A percentile compares a stretch with the other conserved stretches of the same genome.
Conservation (phyloP, 306 rosid genomes). For the Cucurbita moschata region DNA sequence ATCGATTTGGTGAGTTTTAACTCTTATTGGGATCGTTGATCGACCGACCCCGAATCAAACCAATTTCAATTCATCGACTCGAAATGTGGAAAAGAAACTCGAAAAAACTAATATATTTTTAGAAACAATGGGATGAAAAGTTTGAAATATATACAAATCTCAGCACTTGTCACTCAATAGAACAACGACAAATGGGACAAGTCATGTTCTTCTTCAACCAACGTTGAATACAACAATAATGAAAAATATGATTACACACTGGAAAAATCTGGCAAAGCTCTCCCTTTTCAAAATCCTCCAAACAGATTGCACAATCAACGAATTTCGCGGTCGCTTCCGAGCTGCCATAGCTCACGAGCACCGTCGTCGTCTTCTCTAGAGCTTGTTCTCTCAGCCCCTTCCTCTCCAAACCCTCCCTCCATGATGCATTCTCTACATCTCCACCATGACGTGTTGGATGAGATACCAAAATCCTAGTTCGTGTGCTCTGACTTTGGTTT, state of each 20-base stretch:
- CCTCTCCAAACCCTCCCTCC: constrained; percentile 3
- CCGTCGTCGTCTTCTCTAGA: constrained; percentile 7
- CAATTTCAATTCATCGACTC: too few species aligned
- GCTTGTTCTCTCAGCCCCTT: too few species aligned
- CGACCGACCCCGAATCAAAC: neutral
- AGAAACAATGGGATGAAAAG: neutral
- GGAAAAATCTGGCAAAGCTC: constrained; percentile 28
- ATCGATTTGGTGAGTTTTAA: neutral
- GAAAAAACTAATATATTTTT: neutral
- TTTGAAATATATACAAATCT: neutral
- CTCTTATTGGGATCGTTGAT: neutral
- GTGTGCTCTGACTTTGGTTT: neutral
- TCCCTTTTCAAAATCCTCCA: constrained; percentile 31
- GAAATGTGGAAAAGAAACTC: too few species aligned
- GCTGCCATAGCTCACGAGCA: neutral
- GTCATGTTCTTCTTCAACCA: constrained; percentile 29
- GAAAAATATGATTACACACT: constrained; percentile 35
- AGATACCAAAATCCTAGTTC: neutral
- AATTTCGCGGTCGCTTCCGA: neutral
- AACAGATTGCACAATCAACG: constrained; percentile 35
- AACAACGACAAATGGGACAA: constrained; percentile 46
- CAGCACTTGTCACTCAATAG: neutral
- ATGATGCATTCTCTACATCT: neutral
- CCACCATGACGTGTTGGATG: neutral
- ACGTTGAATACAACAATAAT: constrained; percentile 24